Evolutionary conservation across 306 rosid genomes (phyloP).

Genomic region (Fragaria nilgerrensis): DNA sequence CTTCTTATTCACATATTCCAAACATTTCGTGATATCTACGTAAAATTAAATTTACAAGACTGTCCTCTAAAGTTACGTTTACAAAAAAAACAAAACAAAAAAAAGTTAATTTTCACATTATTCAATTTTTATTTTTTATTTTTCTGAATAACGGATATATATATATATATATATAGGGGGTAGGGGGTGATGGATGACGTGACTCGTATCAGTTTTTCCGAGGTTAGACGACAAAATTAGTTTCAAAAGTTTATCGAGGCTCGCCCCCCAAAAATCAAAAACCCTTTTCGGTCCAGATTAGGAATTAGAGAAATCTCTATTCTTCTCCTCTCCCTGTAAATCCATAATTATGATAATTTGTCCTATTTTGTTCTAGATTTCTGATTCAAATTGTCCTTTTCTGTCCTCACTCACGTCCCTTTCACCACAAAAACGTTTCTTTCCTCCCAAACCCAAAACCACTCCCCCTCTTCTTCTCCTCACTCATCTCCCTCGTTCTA

Average conservation of each 20-base stretch:
- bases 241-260: neutral
- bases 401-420: neutral
- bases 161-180: too few species aligned
- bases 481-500: neutral
- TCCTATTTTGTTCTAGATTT: neutral
- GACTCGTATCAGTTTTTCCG: neutral
- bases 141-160: too few species aligned
- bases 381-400: neutral
- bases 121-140: too few species aligned
- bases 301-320: neutral
- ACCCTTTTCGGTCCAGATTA: neutral
- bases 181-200: neutral
- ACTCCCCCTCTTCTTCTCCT: neutral
- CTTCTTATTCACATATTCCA: too few species aligned
- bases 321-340: neutral
- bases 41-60: too few species aligned
- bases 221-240: neutral
- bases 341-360: neutral
- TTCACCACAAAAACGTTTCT: neutral
- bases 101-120: too few species aligned
- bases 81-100: too few species aligned
- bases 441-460: neutral
- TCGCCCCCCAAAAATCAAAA: neutral
- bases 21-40: too few species aligned
- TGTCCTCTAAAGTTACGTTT: too few species aligned